phyloP scores from a whole-genome alignment of 768 basidiomycete genomes.

The Boletus pseudo-olivaceus region DNA sequence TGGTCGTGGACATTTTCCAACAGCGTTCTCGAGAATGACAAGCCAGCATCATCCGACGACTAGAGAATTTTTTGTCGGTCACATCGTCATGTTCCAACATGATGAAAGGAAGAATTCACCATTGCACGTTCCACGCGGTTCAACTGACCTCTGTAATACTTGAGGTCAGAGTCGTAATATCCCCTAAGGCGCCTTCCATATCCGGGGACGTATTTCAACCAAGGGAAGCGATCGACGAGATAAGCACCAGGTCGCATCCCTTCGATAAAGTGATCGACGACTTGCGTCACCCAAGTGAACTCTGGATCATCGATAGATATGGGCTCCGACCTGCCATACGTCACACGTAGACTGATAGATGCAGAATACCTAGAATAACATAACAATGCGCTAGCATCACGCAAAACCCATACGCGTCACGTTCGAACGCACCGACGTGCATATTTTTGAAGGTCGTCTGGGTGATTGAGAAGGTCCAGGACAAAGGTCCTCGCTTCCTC shows the following conservation, averaged over 20 bases:
- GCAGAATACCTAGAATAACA: constrained; percentile 23
- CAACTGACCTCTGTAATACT: constrained; percentile 49
- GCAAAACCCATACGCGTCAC: background rate
- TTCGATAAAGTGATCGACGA: constrained; percentile 25
- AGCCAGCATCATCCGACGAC: constrained; percentile 7
- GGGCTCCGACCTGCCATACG: constrained; percentile 22
- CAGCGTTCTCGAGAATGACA: constrained; percentile 50
- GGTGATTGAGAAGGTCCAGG: constrained; percentile 32
- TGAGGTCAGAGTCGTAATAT: constrained; percentile 49
- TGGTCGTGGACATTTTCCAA: constrained; percentile 47
- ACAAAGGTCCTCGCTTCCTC: constrained; percentile 26
- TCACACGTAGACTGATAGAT: constrained; percentile 23
- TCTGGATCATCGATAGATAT: constrained; percentile 23
- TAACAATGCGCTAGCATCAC: too few species aligned
- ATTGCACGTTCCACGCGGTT: constrained; percentile 41
- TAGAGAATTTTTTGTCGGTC: background rate
- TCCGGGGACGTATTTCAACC: constrained; percentile 49
- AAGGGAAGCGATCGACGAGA: constrained; percentile 35
- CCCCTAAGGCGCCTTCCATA: constrained; percentile 51
- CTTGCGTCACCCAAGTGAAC: constrained; percentile 15
- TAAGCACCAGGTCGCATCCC: constrained; percentile 32
- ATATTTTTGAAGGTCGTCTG: constrained; percentile 37
- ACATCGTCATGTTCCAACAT: background rate
- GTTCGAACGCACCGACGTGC: constrained; percentile 43
- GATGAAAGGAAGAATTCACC: constrained; percentile 22